A percentile compares a stretch with the other conserved stretches of the same genome.
These are phyloP conservation scores for Pseudomicrostroma phylloplanum DNA, from an alignment of 1,284 basidiomycete genomes.

Conservation along the genomic window DNA sequence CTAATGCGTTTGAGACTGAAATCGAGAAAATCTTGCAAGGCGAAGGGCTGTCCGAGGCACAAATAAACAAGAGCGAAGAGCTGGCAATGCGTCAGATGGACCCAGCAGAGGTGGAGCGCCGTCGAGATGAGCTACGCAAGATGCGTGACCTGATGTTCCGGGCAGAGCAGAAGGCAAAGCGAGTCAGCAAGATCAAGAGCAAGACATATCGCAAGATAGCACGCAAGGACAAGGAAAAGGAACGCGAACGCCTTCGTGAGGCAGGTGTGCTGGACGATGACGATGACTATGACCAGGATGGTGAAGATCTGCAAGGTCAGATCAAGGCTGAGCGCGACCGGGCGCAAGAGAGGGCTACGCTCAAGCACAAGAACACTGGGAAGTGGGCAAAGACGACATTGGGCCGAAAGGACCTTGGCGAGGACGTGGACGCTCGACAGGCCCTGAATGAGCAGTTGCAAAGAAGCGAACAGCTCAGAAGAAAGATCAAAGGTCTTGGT, in stretches of 20 bases:
- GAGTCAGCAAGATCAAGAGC: slow-evolving; percentile 90
- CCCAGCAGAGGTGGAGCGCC: slow-evolving; percentile 72
- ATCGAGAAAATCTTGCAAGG: slow-evolving; percentile 47
- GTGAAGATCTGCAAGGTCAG: slow-evolving; percentile 51
- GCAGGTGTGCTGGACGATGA: slow-evolving; percentile 8
- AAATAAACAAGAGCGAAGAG: slow-evolving; percentile 69
- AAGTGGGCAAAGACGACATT: slow-evolving; percentile 46
- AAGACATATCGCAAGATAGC: slow-evolving; percentile 83
- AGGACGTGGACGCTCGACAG: slow-evolving; percentile 30
- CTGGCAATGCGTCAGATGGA: slow-evolving; percentile 64
- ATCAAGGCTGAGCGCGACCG: slow-evolving; percentile 63
- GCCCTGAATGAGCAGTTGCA: slow-evolving; percentile 42
- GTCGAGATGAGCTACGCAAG: slow-evolving; percentile 72
- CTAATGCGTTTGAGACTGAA: slow-evolving; percentile 33
- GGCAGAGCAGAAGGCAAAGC: slow-evolving; percentile 81
- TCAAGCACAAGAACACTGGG: slow-evolving; percentile 50
- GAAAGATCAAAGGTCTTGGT: slow-evolving; percentile 31
- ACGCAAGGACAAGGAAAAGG: slow-evolving; percentile 66
- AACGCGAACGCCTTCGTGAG: slow-evolving; percentile 51
- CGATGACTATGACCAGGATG: slow-evolving; percentile 28
- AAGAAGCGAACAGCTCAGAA: slow-evolving; percentile 28
- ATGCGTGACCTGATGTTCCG: slow-evolving; percentile 92
- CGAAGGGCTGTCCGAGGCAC: slow-evolving; percentile 57
- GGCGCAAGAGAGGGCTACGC: slow-evolving; percentile 42
- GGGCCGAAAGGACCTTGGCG: slow-evolving; percentile 21